Conservation (phyloP, 1,284 basidiomycete genomes). For the Cystobasidium slooffiae region DNA sequence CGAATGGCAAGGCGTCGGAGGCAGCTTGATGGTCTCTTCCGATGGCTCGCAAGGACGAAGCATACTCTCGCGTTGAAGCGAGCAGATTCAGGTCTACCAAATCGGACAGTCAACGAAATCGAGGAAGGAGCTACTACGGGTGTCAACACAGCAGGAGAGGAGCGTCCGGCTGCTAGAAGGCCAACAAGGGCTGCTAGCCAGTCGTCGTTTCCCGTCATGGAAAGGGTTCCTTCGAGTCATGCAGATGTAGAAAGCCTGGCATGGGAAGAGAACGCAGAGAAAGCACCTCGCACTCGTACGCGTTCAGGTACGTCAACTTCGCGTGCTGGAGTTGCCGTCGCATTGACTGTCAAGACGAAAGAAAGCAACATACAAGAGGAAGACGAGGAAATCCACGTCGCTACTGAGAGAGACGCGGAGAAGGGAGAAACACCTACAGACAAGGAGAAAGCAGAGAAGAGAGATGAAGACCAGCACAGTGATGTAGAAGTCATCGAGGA, state of each 20-base stretch:
- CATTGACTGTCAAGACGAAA: slow-evolving; percentile 4
- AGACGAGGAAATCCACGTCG: slow-evolving; percentile 20
- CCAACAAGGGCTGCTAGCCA: not conserved
- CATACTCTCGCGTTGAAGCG: slow-evolving; percentile 6
- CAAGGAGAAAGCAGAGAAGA: not conserved
- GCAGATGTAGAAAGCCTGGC: slow-evolving; percentile 32
- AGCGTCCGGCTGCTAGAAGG: not conserved
- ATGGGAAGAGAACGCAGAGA: slow-evolving; percentile 10
- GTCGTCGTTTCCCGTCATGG: slow-evolving; percentile 15
- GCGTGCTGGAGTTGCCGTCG: slow-evolving; percentile 5
- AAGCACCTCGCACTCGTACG: not conserved
- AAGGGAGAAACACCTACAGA: slow-evolving; percentile 1
- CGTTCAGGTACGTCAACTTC: slow-evolving; percentile 10
- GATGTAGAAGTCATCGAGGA: not conserved
- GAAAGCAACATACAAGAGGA: slow-evolving; percentile 9
- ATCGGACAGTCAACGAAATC: slow-evolving; percentile 17
- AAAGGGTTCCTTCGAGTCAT: slow-evolving; percentile 28
- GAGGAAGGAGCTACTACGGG: slow-evolving; percentile 22
- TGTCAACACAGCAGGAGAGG: not conserved
- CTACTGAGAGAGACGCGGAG: slow-evolving; percentile 1
- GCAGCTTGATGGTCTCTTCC: slow-evolving; percentile 4
- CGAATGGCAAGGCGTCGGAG: slow-evolving; percentile 28
- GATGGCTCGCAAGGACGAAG: slow-evolving; percentile 24
- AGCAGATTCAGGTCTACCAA: not conserved
- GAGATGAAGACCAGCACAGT: not conserved